Percentiles rank a stretch among this genome's conserved stretches.
phyloP scores from a whole-genome alignment of 768 basidiomycete species.

The Boletus vinaceobasis region DNA sequence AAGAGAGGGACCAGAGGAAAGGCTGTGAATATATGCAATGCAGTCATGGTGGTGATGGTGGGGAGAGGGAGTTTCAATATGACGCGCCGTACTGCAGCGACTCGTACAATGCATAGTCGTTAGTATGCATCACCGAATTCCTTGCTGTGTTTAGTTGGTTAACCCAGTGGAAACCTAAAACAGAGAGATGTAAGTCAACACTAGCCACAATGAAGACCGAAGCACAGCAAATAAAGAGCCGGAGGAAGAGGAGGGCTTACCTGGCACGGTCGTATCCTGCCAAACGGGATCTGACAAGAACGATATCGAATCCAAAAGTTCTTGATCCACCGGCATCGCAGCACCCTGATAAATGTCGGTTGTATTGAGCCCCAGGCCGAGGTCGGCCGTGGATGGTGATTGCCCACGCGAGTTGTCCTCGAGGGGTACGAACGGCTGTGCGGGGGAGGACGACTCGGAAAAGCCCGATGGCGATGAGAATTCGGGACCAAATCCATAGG shows the following conservation, averaged over 20 bases:
- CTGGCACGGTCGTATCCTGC: conserved; percentile 54
- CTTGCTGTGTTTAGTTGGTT: conserved; percentile 24
- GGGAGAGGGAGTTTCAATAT: not conserved
- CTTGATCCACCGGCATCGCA: conserved; percentile 56
- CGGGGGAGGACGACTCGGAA: conserved; percentile 40
- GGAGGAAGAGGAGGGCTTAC: conserved; percentile 34
- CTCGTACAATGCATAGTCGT: conserved; percentile 30
- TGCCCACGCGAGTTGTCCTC: conserved; percentile 26
- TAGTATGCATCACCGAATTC: conserved; percentile 15
- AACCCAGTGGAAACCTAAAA: conserved; percentile 36
- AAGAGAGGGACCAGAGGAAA: not conserved
- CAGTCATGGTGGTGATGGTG: not conserved
- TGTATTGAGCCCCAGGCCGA: conserved; percentile 24
- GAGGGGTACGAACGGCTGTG: conserved; percentile 36
- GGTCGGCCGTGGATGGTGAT: conserved; percentile 5
- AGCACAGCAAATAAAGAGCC: not conserved
- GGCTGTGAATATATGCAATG: not conserved
- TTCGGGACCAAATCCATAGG: conserved; percentile 11
- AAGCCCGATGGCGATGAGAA: conserved; percentile 27
- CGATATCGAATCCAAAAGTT: conserved; percentile 60
- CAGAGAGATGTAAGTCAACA: not conserved
- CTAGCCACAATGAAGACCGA: not conserved
- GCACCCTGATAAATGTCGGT: conserved; percentile 40
- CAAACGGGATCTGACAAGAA: conserved; percentile 54
- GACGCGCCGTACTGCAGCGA: conserved; percentile 14